Evolutionary conservation across 176 grass and related monocot genomes (phyloP), one percentile per base, ranked within the genome.

Genomic region (Microstegium vimineum): DNA sequence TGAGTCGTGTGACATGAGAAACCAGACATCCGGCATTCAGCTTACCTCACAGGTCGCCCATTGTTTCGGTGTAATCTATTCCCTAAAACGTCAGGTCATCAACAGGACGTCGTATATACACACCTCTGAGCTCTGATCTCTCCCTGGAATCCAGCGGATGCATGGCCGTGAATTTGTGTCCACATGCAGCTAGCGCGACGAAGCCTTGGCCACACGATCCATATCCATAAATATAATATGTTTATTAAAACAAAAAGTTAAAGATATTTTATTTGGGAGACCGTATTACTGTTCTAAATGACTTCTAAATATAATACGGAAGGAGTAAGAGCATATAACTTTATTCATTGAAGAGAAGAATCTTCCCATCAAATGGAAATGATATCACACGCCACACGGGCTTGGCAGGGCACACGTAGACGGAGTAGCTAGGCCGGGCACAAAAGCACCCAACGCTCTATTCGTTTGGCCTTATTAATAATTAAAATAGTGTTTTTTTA

Each of bases 121-220:
- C 20, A 2, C 1, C 6, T 20, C 18, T 52, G 46, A 49, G 17
- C 45, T 33, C 33, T 33, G 46, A 17, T 49, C 68, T 28, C 69
- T 18, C 65, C 57, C 81, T 45, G 65, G 36, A 51, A 30, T 71
- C 69, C 37, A 63, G 76, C 62, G 77, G 71, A 84, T 20, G 82
- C 77, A 89, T 81, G 77, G 87, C 54, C 77, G 25, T 89, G 82
- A 85, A 81, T 34, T 20, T 61, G 32, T n/a, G 35, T 71, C 56
- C 66, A 73, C 79, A 35, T 87, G 59, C 25, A 62, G 59, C 78
- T 12, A 62, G 59, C 78, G 7, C 3, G 28, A 75, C 69, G 38
- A 82, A 18, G 23, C 82, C 13, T 11, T 68, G 30, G 5, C 62
- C 49, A 75, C 61, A 63, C 65, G 40, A 85, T 76, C 0, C n/a